Percentiles rank a stretch among this genome's conserved stretches.
phyloP scores from a whole-genome alignment of 331 rosid genomes.

The Telfairia occidentalis region DNA sequence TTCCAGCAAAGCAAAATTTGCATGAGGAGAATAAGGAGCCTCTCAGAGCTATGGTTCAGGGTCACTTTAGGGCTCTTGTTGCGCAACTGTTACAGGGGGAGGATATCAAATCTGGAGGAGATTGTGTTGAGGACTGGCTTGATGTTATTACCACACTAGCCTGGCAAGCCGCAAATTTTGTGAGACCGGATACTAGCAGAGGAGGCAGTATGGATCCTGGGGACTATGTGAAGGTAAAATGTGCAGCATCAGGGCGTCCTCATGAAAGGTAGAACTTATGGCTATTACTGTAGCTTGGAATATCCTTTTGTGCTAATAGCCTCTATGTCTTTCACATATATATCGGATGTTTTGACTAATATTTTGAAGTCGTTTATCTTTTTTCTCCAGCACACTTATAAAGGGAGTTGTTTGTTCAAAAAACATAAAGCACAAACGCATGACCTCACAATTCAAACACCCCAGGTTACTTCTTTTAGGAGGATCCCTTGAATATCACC shows the following conservation, averaged over 20 bases:
- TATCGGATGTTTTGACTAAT: neutral
- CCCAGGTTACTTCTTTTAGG: constrained; percentile 74
- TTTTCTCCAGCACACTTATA: constrained; percentile 51
- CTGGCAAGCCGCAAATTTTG: constrained; percentile 94
- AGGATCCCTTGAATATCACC: constrained; percentile 91
- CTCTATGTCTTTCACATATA: neutral
- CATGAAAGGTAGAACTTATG: constrained; percentile 56
- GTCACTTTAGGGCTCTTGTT: constrained; percentile 93
- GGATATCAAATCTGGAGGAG: constrained; percentile 48
- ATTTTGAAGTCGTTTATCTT: constrained; percentile 5
- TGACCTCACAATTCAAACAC: constrained; percentile 74
- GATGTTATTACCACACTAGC: constrained; percentile 66
- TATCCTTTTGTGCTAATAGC: neutral
- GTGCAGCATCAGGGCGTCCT: constrained; percentile 70
- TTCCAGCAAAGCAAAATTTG: constrained; percentile 65
- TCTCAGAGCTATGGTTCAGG: constrained; percentile 59
- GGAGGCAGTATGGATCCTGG: constrained; percentile 99
- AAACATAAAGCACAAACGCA: constrained; percentile 95
- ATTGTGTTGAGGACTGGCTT: constrained; percentile 65
- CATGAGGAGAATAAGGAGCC: constrained; percentile 73
- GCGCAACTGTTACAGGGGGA: constrained; percentile 80
- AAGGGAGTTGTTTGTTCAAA: constrained; percentile 94
- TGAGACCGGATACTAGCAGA: constrained; percentile 86
- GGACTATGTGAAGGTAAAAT: constrained; percentile 86
- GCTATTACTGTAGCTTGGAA: neutral